A percentile compares a stretch with the other conserved stretches of the same genome.
Conservation (phyloP, 371 early-diverging fungal species). For the Mucor saturninus region DNA sequence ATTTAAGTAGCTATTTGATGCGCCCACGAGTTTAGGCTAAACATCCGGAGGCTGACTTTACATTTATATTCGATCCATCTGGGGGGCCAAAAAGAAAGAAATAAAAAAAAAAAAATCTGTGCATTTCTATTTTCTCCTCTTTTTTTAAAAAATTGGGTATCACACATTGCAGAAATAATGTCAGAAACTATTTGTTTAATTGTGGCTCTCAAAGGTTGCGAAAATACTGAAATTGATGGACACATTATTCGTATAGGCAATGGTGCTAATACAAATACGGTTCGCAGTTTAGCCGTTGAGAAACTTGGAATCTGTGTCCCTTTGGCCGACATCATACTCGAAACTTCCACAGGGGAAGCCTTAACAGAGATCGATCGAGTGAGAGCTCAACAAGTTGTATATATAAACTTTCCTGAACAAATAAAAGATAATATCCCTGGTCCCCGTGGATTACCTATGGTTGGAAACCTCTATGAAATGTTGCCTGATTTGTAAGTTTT, state of each 20-base stretch:
- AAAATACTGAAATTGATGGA: constrained; percentile 34
- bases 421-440: constrained; percentile 34
- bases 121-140: too few species aligned
- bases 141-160: too few species aligned
- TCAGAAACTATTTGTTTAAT: constrained; percentile 32
- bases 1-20: too few species aligned
- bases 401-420: constrained; percentile 26
- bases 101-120: too few species aligned
- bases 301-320: constrained; percentile 25
- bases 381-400: constrained; percentile 32
- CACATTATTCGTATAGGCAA: constrained; percentile 33
- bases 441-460: constrained; percentile 33
- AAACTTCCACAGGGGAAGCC: constrained; percentile 18
- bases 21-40: too few species aligned
- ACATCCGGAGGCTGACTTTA: too few species aligned
- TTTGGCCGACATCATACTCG: constrained; percentile 15
- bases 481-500: constrained; percentile 39
- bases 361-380: constrained; percentile 27
- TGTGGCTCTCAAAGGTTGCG: constrained; percentile 24
- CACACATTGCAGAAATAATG: background rate
- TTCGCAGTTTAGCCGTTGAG: constrained; percentile 36
- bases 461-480: constrained; percentile 44
- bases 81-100: too few species aligned
- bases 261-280: constrained; percentile 34
- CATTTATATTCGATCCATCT: too few species aligned